Base-by-base conservation (phyloP, 2,329 filamentous ascomycete genomes). In the Neonectria magnoliae region DNA sequence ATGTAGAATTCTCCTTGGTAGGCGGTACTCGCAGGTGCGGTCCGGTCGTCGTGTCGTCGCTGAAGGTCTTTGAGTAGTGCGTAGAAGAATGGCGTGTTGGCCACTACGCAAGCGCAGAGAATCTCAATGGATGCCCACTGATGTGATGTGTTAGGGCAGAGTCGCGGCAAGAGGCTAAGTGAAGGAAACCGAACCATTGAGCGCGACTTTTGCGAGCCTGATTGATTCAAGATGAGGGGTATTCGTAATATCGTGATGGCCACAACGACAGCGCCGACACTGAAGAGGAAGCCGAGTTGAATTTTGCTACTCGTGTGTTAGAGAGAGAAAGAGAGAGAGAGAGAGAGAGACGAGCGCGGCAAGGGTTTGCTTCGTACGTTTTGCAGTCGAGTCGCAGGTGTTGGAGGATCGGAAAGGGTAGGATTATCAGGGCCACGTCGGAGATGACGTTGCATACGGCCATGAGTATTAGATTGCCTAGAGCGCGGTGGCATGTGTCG, bases 111-210 rank as follows among this genome's bases (percentile, higher is more conserved):
- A 2, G 73, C 75, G 66, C 75, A 76, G 1, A 77, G 65, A n/a
- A 77, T 77, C 64, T 77, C 75, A 44, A 77, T 70, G 4, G 75
- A 74, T 29, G 75, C 75, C 75, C 75, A 77, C 75, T 77, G 31
- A 18, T 5, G 14, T 20, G 27, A 1, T 3, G 3, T n/a, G n/a
- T 62, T 20, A 51, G 36, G 7, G 4, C 36, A n/a, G 7, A n/a
- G 16, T 5, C 31, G 9, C 13, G 31, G 5, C 10, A 5, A 33
- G 10, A 33, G 11, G 31, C 31, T 4, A 13, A 13, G 10, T 11
- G 9, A 31, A 31, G 31, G 10, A 5, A 22, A 11, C 22, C 13
- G 11, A 58, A 76, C 75, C 71, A 75, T 56, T 42, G 75, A 77
- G 31, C 75, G 73, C 8, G 75, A 73, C 27, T 68, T 56, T 58